Conservation (phyloP, 768 basidiomycete genomes). For the Phylloporus arenicola region DNA sequence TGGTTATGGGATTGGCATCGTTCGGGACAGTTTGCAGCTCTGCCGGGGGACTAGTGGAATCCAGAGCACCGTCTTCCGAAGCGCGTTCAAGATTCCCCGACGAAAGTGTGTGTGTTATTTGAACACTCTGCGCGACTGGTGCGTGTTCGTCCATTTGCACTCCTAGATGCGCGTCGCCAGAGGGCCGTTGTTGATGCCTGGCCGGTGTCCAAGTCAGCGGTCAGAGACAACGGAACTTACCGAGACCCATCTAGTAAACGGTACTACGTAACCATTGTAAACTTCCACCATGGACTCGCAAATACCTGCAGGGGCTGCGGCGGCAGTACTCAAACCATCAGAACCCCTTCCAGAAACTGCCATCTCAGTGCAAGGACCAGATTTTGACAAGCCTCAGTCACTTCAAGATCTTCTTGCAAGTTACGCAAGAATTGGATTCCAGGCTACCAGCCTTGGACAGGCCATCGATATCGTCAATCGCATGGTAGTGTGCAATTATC, state of each 20-base stretch:
- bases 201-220: not conserved
- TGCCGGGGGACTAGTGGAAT: not conserved
- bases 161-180: not conserved
- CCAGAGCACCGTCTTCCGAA: not conserved
- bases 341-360: slow-evolving; percentile 62
- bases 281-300: slow-evolving; percentile 9
- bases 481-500: slow-evolving; percentile 56
- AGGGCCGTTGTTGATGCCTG: slow-evolving; percentile 12
- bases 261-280: too few relatives aligned
- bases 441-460: slow-evolving; percentile 86
- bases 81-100: slow-evolving; percentile 1
- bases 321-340: slow-evolving; percentile 74
- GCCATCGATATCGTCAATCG: slow-evolving; percentile 89
- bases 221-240: slow-evolving; percentile 23
- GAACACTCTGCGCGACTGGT: slow-evolving; percentile 7
- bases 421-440: slow-evolving; percentile 93
- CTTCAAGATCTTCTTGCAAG: slow-evolving; percentile 66
- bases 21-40: slow-evolving; percentile 4
- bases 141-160: slow-evolving; percentile 7
- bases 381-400: slow-evolving; percentile 67
- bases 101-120: slow-evolving; percentile 1
- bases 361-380: slow-evolving; percentile 77
- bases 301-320: slow-evolving; percentile 57
- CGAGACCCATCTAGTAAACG: slow-evolving; percentile 4
- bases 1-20: not conserved